Conservation (phyloP, 129 eudicot species). For the Lactuca saligna region DNA sequence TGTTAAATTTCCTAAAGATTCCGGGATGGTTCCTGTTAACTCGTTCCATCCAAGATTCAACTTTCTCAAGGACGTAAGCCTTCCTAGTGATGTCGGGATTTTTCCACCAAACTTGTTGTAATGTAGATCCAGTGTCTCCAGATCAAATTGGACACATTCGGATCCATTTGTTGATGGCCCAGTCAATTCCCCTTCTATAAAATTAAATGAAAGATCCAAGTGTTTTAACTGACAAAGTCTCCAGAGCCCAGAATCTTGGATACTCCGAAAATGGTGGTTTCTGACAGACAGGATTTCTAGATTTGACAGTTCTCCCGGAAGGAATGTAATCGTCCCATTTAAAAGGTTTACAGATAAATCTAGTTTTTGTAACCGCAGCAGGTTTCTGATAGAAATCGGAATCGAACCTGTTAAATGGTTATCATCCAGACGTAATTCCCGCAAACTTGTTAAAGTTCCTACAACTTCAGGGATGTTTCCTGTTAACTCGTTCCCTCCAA, state of each 20-base stretch:
- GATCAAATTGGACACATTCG: conserved; percentile 14
- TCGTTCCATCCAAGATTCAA: conserved; percentile 17
- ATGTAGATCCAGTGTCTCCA: conserved; percentile 18
- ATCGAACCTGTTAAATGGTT: too few relatives aligned
- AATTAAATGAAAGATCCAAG: conserved; percentile 4
- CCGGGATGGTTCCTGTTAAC: conserved; percentile 30
- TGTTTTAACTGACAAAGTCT: neutral
- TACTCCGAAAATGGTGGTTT: too few relatives aligned
- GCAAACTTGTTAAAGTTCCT: too few relatives aligned
- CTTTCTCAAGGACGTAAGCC: neutral
- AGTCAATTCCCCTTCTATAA: conserved; percentile 15
- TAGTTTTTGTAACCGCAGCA: too few relatives aligned
- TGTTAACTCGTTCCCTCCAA: too few relatives aligned
- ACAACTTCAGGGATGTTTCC: too few relatives aligned
- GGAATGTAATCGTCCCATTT: too few relatives aligned
- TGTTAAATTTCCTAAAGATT: conserved; percentile 31
- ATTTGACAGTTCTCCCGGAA: too few relatives aligned
- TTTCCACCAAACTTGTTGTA: conserved; percentile 9
- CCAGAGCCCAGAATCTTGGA: conserved; percentile 1
- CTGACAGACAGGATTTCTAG: too few relatives aligned
- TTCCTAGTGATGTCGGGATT: conserved; percentile 19
- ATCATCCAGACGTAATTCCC: too few relatives aligned
- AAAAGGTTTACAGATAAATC: too few relatives aligned
- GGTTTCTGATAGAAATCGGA: too few relatives aligned
- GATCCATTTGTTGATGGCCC: neutral